Base-by-base conservation (phyloP, 2,329 filamentous ascomycete genomes). In the Biscogniauxia marginata region DNA sequence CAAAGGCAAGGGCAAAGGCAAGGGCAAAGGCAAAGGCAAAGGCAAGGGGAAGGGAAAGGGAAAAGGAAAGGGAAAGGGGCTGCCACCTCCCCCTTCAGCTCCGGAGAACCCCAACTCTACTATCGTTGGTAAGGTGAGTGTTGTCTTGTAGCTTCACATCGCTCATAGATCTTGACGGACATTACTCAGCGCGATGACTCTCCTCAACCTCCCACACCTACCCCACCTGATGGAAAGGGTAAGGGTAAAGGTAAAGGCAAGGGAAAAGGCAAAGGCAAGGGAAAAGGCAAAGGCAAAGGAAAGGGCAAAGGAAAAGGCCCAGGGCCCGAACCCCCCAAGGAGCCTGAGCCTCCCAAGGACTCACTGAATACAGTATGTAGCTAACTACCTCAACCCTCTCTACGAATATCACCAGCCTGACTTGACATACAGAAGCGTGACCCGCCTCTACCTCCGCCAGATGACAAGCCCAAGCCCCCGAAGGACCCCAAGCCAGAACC, bases 1-100 rank as follows among this genome's bases (percentile, higher is more conserved):
- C 20, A 51, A 51, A 25, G 49, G 49, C 30, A 51, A 50, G 48
- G 48, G 48, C 22, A 48, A 49, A 21, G 47, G 47, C 21, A 49
- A 49, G 23, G 47, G 18, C 7, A 20, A 47, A 43, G 24, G 24
- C 6, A 25, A 25, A 25, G 24, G 24, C 6, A 25, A 25, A 11
- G 24, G 24, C 6, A 25, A 25, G 11, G 24, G 24, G 11, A 49
- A 49, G 23, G 47, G 18, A 16, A 20, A 47, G 39, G 24, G 24
- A 11, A 25, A 25, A 25, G 24, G 24, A 25, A 25, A 25, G 24
- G 24, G 24, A 11, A 25, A 25, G 11, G 24, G 24, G 11, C 24
- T 11, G 11, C 24, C 24, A 25, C 24, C 24, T 25, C 24, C 24
- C 24, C n/a, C n/a, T n/a, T n/a, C n/a, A n/a, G n/a, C n/a, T n/a